Evolutionary conservation across 805 yeast genomes (phyloP).

Genomic region (Myxozyma sirexii): DNA sequence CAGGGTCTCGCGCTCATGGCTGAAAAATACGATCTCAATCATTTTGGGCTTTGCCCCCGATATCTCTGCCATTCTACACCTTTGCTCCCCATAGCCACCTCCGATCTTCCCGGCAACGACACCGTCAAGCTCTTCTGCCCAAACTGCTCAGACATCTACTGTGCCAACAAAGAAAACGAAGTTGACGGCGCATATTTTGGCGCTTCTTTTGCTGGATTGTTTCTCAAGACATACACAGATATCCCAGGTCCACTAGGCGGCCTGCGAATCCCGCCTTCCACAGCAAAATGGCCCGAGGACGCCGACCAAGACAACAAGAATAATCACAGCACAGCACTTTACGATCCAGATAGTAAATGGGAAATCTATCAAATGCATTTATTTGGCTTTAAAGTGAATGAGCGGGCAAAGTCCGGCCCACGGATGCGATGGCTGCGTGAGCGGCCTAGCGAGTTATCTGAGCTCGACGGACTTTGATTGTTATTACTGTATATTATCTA

Average conservation of each 20-base stretch:
- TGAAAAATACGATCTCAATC: conserved; percentile 85
- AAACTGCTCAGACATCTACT: conserved; percentile 85
- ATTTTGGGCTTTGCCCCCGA: conserved; percentile 91
- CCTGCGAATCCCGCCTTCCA: conserved; percentile 43
- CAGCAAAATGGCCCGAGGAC: not conserved
- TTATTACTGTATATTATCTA: conserved; percentile 1
- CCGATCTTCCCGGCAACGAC: conserved; percentile 88
- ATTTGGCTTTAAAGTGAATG: conserved; percentile 85
- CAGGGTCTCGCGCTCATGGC: conserved; percentile 85
- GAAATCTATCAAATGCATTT: conserved; percentile 64
- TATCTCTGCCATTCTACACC: conserved; percentile 88
- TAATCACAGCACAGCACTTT: not conserved
- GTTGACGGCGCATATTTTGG: conserved; percentile 98
- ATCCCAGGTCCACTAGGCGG: conserved; percentile 44
- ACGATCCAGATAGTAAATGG: conserved; percentile 19
- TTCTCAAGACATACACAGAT: conserved; percentile 89
- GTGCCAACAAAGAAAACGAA: conserved; percentile 79
- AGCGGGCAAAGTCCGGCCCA: conserved; percentile 78
- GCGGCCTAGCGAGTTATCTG: conserved; percentile 38
- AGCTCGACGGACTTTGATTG: not conserved
- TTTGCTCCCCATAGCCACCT: conserved; percentile 85
- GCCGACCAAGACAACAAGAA: not conserved
- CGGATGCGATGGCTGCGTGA: conserved; percentile 94
- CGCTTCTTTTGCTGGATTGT: conserved; percentile 90
- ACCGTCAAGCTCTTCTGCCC: conserved; percentile 94